phyloP scores from a whole-genome alignment of 306 rosid species.

The Astragalus glycyphyllos region DNA sequence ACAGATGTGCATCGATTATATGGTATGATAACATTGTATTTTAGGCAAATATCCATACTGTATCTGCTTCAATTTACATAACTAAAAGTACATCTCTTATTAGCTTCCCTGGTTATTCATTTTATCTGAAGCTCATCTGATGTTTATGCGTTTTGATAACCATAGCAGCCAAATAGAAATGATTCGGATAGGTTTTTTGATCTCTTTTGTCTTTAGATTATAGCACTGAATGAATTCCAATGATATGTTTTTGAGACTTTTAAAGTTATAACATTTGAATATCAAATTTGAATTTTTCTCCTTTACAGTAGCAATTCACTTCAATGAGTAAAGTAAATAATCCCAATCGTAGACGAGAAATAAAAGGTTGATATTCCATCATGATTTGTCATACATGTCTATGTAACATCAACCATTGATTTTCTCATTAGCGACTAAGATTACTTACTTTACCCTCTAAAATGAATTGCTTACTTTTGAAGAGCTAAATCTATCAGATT shows the following conservation, averaged over 20 bases:
- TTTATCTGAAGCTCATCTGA: conserved; percentile 1
- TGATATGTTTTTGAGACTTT: conserved; percentile 7
- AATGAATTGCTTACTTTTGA: background rate
- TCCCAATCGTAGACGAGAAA: background rate
- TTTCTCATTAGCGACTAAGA: background rate
- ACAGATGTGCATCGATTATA: conserved; percentile 88
- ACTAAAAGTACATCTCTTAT: conserved; percentile 10
- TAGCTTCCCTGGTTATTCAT: conserved; percentile 7
- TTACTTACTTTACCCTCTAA: background rate
- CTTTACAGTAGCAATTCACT: background rate
- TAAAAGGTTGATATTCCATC: background rate
- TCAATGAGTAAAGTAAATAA: background rate
- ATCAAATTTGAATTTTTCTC: background rate
- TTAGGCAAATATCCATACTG: conserved; percentile 3
- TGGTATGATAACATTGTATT: conserved; percentile 56
- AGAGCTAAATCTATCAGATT: background rate
- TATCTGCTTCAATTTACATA: conserved; percentile 8
- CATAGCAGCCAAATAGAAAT: background rate
- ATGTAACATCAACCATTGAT: background rate
- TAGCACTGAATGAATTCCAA: background rate
- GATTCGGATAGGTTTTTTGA: conserved; percentile 5
- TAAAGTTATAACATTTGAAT: background rate
- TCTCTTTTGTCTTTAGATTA: background rate
- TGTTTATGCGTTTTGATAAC: conserved; percentile 13
- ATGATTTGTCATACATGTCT: background rate